phyloP scores from a whole-genome alignment of 202 grass and related monocot genomes.

The Musa balbisiana region DNA sequence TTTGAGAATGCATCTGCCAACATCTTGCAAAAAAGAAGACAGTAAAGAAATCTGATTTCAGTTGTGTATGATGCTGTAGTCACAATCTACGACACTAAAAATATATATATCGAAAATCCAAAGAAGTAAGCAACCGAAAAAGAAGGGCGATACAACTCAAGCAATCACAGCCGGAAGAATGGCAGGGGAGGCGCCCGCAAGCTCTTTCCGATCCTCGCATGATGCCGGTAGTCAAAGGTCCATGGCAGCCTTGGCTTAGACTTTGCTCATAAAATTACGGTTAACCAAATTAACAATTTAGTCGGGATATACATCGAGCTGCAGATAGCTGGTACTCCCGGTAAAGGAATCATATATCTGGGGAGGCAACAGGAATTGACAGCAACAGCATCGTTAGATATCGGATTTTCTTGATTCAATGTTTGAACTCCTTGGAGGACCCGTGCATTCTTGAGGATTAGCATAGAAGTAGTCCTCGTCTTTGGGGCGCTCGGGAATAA shows the following conservation, averaged over 20 bases:
- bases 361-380: background rate
- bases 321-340: background rate
- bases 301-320: background rate
- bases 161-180: background rate
- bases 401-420: background rate
- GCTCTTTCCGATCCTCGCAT: background rate
- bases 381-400: constrained; percentile 1
- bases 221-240: background rate
- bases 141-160: background rate
- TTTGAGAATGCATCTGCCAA: too few relatives aligned
- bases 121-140: background rate
- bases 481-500: constrained; percentile 62
- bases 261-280: background rate
- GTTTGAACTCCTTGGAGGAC: background rate
- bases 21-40: too few relatives aligned
- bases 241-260: background rate
- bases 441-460: constrained; percentile 77
- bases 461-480: constrained; percentile 95
- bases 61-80: too few relatives aligned
- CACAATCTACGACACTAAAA: too few relatives aligned
- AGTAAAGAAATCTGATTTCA: too few relatives aligned
- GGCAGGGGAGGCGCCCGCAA: background rate
- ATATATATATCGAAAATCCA: background rate
- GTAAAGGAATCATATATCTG: background rate
- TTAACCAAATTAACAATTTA: background rate